Base-by-base conservation (phyloP, 306 rosid genomes). In the Glycine soja region DNA sequence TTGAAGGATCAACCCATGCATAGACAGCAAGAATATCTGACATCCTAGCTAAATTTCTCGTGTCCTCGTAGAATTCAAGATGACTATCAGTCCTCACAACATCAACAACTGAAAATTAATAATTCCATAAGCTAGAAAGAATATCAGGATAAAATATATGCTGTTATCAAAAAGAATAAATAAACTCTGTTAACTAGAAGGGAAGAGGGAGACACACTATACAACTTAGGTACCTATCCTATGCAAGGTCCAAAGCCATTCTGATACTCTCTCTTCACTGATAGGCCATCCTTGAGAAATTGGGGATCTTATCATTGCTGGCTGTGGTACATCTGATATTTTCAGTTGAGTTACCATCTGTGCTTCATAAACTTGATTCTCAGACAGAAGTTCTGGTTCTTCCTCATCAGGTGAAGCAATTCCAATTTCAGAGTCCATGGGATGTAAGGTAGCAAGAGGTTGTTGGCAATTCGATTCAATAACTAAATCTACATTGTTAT, bases 171-270 rank as follows among this genome's bases (percentile, higher is more conserved):
- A 72, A 57, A 46, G 64, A 77, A 46, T 62, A 57, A 74, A 34
- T 50, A 42, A 53, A 63, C 77, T 56, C 57, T 34, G 9, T 66
- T 75, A 73, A 70, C 30, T n/a, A 79, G 32, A 54, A 40, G 59
- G 73, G 66, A 53, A 72, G 71, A 45, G 76, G 75, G 51, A 10
- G 12, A 46, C 32, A 61, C 56, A 12, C 34, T 62, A 40, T 36
- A 38, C 45, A 80, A 46, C 53, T 57, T 75, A 77, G 61, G 70
- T 90, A 89, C 98, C 98, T 84, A 92, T 94, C 73, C 90, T 89
- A 80, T 94, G 98, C 85, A 94, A 90, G 75, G 95, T 94, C 98
- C 98, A 94, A 77, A 92, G 97, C 98, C 98, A 94, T 87, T 92
- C 97, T 15, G 98, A 91, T 75, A 89, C 92, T 78, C 87, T 87